Evolutionary conservation across 768 basidiomycete species (phyloP).

Genomic region (Candolleomyces efflorescens): DNA sequence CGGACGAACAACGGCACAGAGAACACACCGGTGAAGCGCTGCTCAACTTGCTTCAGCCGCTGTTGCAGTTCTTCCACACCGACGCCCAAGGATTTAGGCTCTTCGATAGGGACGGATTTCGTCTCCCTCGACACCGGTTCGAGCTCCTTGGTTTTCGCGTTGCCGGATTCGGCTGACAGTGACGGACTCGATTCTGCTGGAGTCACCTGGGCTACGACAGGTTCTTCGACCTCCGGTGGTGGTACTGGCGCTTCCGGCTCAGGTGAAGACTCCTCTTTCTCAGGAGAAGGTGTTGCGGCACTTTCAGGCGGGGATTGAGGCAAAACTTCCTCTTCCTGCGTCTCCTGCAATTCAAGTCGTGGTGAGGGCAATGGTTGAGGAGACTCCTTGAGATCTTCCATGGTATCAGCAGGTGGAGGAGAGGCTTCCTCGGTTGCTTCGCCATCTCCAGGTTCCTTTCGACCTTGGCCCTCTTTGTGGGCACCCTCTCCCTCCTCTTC

Average conservation of each 20-base stretch:
- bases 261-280: background rate
- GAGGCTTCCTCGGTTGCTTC: too few species aligned
- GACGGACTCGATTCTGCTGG: too few species aligned
- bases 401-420: too few species aligned
- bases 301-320: background rate
- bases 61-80: conserved; percentile 59
- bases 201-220: too few species aligned
- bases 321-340: background rate
- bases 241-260: too few species aligned
- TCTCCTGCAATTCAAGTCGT: background rate
- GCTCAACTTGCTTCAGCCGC: conserved; percentile 66
- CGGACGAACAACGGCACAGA: conserved; percentile 7
- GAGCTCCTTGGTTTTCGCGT: background rate
- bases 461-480: too few species aligned
- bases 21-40: conserved; percentile 65
- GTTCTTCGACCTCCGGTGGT: too few species aligned
- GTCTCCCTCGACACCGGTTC: background rate
- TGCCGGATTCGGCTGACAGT: too few species aligned
- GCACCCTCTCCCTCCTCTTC: too few species aligned
- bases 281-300: background rate
- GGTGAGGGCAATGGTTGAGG: background rate
- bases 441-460: too few species aligned
- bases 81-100: background rate
- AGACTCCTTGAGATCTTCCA: background rate
- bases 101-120: background rate